These are phyloP conservation scores for Chrysanthemum seticuspe DNA, from an alignment of 129 eudicot species.

Conservation along the genomic window DNA sequence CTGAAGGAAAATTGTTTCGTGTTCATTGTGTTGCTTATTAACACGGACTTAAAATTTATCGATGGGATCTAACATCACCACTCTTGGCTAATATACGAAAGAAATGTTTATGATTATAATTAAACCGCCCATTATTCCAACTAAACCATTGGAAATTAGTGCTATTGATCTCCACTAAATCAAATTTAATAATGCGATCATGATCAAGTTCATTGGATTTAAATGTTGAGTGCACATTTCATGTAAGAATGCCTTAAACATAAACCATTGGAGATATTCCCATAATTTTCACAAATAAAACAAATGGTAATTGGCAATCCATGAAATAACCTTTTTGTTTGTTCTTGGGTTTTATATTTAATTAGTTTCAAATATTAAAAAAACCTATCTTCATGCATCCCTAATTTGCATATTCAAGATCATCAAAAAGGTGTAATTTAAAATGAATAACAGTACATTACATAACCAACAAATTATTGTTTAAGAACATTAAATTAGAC, in stretches of 20 bases:
- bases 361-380: neutral
- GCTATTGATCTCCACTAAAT: neutral
- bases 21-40: neutral
- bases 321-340: neutral
- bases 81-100: neutral
- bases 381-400: neutral
- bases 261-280: slow-evolving; percentile 27
- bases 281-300: slow-evolving; percentile 14
- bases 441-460: slow-evolving; percentile 1
- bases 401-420: slow-evolving; percentile 13
- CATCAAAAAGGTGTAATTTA: slow-evolving; percentile 4
- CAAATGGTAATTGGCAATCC: slow-evolving; percentile 14
- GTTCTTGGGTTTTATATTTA: neutral
- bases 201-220: slow-evolving; percentile 16
- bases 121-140: neutral
- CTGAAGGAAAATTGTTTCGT: too few relatives aligned
- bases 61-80: neutral
- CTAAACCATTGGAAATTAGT: slow-evolving; percentile 16
- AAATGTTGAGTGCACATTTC: neutral
- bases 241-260: slow-evolving; percentile 16
- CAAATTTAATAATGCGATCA: slow-evolving; percentile 6
- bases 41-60: neutral
- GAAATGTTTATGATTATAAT: neutral
- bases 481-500: slow-evolving; percentile 13
- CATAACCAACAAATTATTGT: neutral